Conservation (phyloP, 2,329 filamentous ascomycete genomes). For the Alternaria tenuissima region DNA sequence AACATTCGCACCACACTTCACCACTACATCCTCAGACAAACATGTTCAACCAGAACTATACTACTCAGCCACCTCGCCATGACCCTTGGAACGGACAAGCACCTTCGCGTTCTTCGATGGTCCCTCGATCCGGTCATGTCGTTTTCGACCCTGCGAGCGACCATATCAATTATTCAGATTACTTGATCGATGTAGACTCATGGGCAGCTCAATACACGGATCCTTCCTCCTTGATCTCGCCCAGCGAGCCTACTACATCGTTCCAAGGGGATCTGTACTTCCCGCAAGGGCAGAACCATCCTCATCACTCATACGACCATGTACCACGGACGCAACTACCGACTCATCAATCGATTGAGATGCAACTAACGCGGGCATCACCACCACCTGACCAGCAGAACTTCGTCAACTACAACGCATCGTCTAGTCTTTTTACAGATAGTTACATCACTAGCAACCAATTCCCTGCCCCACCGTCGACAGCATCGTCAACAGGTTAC, state of each 20-base stretch:
- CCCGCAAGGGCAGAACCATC: conserved; percentile 22
- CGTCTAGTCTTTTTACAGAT: conserved; percentile 36
- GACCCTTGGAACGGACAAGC: conserved; percentile 46
- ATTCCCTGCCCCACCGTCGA: conserved; percentile 31
- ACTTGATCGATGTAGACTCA: conserved; percentile 30
- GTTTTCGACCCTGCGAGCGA: conserved; percentile 46
- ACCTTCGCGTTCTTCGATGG: conserved; percentile 36
- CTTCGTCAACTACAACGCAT: conserved; percentile 40
- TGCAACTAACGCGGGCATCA: conserved; percentile 34
- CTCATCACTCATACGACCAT: conserved; percentile 23
- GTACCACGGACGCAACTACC: conserved; percentile 21
- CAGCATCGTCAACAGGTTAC: conserved; percentile 31
- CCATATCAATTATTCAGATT: conserved; percentile 29
- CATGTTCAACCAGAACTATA: conserved; percentile 33
- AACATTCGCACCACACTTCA: conserved; percentile 28
- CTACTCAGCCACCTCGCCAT: conserved; percentile 35
- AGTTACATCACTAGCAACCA: conserved; percentile 31
- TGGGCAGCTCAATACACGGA: conserved; percentile 41
- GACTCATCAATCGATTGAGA: conserved; percentile 30
- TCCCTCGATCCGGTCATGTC: conserved; percentile 37
- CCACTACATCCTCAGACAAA: conserved; percentile 28
- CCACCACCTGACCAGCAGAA: conserved; percentile 36
- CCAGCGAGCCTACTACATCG: conserved; percentile 36
- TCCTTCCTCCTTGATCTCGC: conserved; percentile 37
- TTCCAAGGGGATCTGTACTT: conserved; percentile 36